A percentile compares a stretch with the other conserved stretches of the same genome.
phyloP scores from a whole-genome alignment of 2,329 filamentous ascomycete species.

The Aureobasidium leucospermi region DNA sequence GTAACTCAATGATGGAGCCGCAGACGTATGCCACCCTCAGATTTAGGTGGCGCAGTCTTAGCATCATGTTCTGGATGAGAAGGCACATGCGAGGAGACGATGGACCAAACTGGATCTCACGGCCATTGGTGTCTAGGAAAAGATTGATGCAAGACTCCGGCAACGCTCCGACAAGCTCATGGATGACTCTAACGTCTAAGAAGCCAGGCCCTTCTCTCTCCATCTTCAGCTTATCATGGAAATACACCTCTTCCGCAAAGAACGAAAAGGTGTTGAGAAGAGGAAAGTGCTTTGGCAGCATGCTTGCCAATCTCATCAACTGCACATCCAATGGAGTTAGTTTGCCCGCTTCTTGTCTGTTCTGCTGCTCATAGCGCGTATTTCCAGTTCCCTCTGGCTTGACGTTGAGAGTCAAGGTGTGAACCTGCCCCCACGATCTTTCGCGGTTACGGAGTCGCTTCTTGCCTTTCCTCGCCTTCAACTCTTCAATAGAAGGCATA shows the following conservation, averaged over 20 bases:
- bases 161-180: background rate
- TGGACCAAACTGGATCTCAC: background rate
- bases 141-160: background rate
- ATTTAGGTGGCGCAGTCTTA: background rate
- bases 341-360: background rate
- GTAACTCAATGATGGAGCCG: background rate
- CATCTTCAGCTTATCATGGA: background rate
- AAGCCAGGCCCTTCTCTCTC: background rate
- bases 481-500: background rate
- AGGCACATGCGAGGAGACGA: background rate
- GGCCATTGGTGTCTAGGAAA: background rate
- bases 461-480: background rate
- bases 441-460: background rate
- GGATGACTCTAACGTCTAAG: background rate
- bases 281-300: background rate
- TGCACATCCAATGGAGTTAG: background rate
- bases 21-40: background rate
- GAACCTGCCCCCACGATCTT: background rate
- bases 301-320: slow-evolving; percentile 1
- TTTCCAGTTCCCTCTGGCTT: background rate
- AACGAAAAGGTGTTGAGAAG: background rate
- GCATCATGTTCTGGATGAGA: background rate
- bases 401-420: background rate
- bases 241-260: background rate
- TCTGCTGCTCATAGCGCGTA: background rate